Percentiles rank a stretch among this genome's conserved stretches.
Evolutionary conservation across 306 rosid genomes (phyloP).

Genomic region (Luffa aegyptiaca): DNA sequence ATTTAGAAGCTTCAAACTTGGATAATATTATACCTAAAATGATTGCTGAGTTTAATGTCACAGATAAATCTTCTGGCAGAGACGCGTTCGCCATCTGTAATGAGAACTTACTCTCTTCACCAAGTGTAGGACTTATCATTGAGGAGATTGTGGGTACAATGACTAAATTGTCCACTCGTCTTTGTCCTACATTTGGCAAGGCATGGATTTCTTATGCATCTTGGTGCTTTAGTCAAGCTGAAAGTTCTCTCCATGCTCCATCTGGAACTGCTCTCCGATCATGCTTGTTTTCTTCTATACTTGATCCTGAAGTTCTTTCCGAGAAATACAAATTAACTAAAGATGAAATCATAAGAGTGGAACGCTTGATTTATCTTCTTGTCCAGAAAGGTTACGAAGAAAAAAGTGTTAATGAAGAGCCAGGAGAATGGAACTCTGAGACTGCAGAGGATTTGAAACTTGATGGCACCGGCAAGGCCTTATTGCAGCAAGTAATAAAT

Average conservation of each 20-base stretch:
- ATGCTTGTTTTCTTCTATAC: constrained; percentile 55
- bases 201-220: constrained; percentile 94
- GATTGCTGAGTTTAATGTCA: constrained; percentile 41
- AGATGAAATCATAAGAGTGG: constrained; percentile 49
- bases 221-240: constrained; percentile 90
- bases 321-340: constrained; percentile 70
- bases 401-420: constrained; percentile 32
- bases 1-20: constrained; percentile 43
- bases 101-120: constrained; percentile 21
- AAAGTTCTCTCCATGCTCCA: constrained; percentile 41
- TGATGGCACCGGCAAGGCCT: constrained; percentile 28
- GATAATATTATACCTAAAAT: constrained; percentile 42
- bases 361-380: constrained; percentile 39
- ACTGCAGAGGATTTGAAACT: constrained; percentile 25
- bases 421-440: constrained; percentile 26
- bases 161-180: constrained; percentile 60
- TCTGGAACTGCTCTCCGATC: constrained; percentile 38
- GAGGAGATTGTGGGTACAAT: constrained; percentile 79
- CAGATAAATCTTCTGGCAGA: constrained; percentile 26
- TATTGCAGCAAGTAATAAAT: constrained; percentile 47
- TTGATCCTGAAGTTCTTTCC: constrained; percentile 46
- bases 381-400: constrained; percentile 33
- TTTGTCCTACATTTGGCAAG: constrained; percentile 86
- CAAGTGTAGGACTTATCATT: constrained; percentile 31
- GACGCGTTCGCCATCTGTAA: constrained; percentile 18